These are phyloP conservation scores for Enteropsectra breve DNA, from an alignment of 371 early-diverging fungal species.

Conservation along the genomic window DNA sequence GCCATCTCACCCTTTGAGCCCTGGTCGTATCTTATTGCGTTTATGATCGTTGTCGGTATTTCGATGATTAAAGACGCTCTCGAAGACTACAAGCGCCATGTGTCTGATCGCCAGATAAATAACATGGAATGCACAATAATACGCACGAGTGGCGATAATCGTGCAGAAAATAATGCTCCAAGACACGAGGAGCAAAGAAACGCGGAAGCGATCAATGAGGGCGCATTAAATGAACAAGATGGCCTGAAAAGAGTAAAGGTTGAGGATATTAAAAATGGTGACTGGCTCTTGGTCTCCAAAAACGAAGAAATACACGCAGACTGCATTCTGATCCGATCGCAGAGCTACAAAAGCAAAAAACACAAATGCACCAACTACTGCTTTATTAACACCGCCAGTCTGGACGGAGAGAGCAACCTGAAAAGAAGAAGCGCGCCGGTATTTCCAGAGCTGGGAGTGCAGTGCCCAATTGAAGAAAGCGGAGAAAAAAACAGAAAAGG, in stretches of 20 bases:
- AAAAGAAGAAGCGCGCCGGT: conserved; percentile 61
- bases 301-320: conserved; percentile 64
- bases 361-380: conserved; percentile 63
- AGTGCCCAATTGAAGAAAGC: neutral
- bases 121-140: conserved; percentile 56
- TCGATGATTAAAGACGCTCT: conserved; percentile 80
- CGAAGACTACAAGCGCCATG: conserved; percentile 78
- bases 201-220: neutral
- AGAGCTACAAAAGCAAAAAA: conserved; percentile 41
- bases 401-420: conserved; percentile 87
- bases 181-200: neutral
- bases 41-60: conserved; percentile 68
- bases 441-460: neutral
- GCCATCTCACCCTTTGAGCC: conserved; percentile 63
- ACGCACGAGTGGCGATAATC: conserved; percentile 3
- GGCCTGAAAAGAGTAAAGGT: conserved; percentile 16
- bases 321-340: conserved; percentile 61
- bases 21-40: conserved; percentile 62
- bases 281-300: conserved; percentile 61
- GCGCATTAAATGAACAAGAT: neutral
- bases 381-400: conserved; percentile 82
- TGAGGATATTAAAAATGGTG: conserved; percentile 62
- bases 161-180: conserved; percentile 18
- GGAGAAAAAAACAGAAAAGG: neutral
- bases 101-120: conserved; percentile 74